phyloP scores from a whole-genome alignment of 2,329 filamentous ascomycete species.

The Atkinsonella texensis region DNA sequence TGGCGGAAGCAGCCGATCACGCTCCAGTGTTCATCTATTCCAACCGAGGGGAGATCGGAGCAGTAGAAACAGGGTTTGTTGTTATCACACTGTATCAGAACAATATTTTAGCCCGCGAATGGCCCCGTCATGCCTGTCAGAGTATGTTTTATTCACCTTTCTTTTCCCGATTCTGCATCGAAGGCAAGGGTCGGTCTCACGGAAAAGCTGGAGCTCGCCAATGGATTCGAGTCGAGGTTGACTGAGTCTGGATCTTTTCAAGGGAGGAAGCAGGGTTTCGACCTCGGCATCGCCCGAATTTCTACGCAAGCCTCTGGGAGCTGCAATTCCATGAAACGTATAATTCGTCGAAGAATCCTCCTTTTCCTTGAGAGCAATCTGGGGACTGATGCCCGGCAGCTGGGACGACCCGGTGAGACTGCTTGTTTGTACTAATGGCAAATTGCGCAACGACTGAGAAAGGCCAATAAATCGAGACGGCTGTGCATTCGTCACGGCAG shows the following conservation, averaged over 20 bases:
- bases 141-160: conserved; percentile 23
- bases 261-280: conserved; percentile 40
- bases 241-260: conserved; percentile 40
- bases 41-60: conserved; percentile 22
- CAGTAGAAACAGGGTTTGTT: conserved; percentile 38
- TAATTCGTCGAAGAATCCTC: conserved; percentile 4
- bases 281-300: conserved; percentile 34
- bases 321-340: background rate
- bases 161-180: conserved; percentile 36
- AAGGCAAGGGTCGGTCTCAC: conserved; percentile 36
- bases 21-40: conserved; percentile 34
- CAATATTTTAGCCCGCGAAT: background rate
- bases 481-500: background rate
- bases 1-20: conserved; percentile 40
- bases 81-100: conserved; percentile 34
- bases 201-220: conserved; percentile 39
- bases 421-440: conserved; percentile 4
- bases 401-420: conserved; percentile 1
- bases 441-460: background rate
- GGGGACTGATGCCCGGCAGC: conserved; percentile 9
- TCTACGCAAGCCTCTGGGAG: conserved; percentile 14
- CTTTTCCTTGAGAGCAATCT: conserved; percentile 6
- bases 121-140: background rate
- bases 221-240: conserved; percentile 45
- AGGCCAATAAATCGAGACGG: conserved; percentile 1